Evolutionary conservation across 139 green algal genomes (phyloP).

Genomic region (Coelastrella sp.): DNA sequence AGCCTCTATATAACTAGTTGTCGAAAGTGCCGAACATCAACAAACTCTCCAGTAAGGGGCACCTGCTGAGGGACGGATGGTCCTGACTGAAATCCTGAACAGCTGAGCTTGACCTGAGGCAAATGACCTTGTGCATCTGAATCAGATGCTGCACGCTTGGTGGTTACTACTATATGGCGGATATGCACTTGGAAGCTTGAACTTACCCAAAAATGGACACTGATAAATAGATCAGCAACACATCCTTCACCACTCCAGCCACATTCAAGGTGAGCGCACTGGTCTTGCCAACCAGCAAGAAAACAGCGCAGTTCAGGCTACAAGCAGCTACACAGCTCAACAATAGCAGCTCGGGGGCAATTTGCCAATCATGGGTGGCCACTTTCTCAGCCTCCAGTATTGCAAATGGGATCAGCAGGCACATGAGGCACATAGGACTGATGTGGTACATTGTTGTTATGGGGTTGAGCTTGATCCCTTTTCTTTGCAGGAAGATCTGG

Average conservation of each 20-base stretch:
- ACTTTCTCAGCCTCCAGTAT: constrained; percentile 67
- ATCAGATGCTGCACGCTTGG: too few relatives aligned
- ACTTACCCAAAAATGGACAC: not conserved
- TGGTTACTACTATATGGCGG: too few relatives aligned
- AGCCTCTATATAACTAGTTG: too few relatives aligned
- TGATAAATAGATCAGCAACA: constrained; percentile 64
- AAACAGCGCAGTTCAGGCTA: constrained; percentile 91
- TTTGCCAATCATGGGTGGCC: constrained; percentile 37
- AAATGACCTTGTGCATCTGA: too few relatives aligned
- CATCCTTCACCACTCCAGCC: constrained; percentile 70
- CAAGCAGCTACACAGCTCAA: constrained; percentile 57
- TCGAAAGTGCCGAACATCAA: too few relatives aligned
- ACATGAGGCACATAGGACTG: constrained; percentile 77
- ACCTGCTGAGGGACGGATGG: too few relatives aligned
- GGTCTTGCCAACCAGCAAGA: constrained; percentile 91
- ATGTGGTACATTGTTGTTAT: constrained; percentile 91
- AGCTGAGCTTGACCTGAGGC: too few relatives aligned
- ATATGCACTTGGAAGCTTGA: too few relatives aligned
- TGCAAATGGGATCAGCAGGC: constrained; percentile 69
- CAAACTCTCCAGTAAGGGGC: too few relatives aligned
- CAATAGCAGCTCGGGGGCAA: constrained; percentile 55
- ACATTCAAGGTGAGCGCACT: constrained; percentile 78
- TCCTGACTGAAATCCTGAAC: too few relatives aligned
- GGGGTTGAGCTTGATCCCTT: constrained; percentile 90
- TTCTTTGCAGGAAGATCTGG: constrained; percentile 83